These are phyloP conservation scores for Blastocystis sp. DNA, from an alignment of 352 stramenopile genomes.

Conservation along the genomic window DNA sequence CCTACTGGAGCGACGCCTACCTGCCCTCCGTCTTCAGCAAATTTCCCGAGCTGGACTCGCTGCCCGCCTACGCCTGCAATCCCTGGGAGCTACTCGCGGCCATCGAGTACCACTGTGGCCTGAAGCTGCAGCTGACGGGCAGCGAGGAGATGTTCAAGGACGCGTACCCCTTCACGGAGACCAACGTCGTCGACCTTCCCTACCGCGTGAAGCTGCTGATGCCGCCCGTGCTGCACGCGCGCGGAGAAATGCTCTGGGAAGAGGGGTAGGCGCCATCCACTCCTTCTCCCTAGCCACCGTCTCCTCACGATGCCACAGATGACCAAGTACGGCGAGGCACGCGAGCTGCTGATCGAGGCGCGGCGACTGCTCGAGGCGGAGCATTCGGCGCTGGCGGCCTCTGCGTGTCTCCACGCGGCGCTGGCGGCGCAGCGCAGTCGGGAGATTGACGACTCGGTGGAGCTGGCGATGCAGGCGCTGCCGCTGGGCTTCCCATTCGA, in stretches of 20 bases:
- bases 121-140: not conserved
- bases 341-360: not conserved
- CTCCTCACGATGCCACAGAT: not conserved
- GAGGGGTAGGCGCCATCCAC: not conserved
- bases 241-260: not conserved
- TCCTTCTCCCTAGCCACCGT: not conserved
- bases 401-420: not conserved
- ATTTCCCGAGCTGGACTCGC: not conserved
- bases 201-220: constrained; percentile 33
- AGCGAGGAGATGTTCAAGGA: constrained; percentile 9
- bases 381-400: not conserved
- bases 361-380: not conserved
- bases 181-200: not conserved
- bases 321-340: not conserved
- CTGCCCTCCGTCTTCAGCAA: constrained; percentile 40
- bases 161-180: not conserved
- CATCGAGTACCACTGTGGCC: constrained; percentile 14
- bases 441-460: not conserved
- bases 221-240: not conserved
- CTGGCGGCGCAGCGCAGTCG: not conserved
- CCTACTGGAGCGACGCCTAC: constrained; percentile 14
- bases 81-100: constrained; percentile 39
- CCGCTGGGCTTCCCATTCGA: not conserved
- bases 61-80: constrained; percentile 24
- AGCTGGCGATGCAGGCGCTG: not conserved